A percentile compares a stretch with the other conserved stretches of the same genome.
These are phyloP conservation scores for Cryomyces antarcticus DNA, from an alignment of 495 filamentous ascomycete genomes.

Conservation along the genomic window DNA sequence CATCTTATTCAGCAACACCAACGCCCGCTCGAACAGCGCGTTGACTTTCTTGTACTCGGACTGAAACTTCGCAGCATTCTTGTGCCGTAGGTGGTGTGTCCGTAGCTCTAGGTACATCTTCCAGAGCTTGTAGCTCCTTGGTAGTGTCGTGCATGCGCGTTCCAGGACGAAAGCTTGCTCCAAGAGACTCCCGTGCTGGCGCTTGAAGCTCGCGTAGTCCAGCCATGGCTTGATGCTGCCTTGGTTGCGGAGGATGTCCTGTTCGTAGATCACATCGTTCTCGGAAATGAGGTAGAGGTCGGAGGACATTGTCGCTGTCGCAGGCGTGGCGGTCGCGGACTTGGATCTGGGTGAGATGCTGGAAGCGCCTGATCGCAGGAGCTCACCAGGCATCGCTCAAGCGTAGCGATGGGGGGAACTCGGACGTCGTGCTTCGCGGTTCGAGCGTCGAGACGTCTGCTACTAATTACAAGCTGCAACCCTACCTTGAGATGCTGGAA, in stretches of 20 bases:
- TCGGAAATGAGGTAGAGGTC: conserved; percentile 36
- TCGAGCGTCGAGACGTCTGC: too few relatives aligned
- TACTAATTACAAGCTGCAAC: too few relatives aligned
- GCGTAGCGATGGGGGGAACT: background rate
- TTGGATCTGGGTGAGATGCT: background rate
- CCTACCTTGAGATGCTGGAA: too few relatives aligned
- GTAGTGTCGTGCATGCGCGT: conserved; percentile 70
- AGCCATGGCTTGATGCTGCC: conserved; percentile 90
- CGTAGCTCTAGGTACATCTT: conserved; percentile 91
- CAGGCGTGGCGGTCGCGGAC: background rate
- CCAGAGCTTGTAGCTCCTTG: conserved; percentile 95
- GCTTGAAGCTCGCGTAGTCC: conserved; percentile 81
- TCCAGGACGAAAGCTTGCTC: conserved; percentile 92
- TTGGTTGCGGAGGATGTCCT: conserved; percentile 74
- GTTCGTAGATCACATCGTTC: conserved; percentile 86
- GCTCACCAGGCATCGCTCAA: conserved; percentile 4
- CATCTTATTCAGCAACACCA: conserved; percentile 98
- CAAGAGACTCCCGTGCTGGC: conserved; percentile 64
- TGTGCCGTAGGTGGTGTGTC: conserved; percentile 57
- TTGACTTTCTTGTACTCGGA: conserved; percentile 87
- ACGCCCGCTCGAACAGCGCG: conserved; percentile 77
- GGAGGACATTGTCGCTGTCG: background rate
- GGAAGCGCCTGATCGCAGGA: background rate
- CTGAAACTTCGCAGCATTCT: conserved; percentile 65
- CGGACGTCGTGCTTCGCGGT: too few relatives aligned